Base-by-base conservation (phyloP, 495 filamentous ascomycete genomes). In the Xylaria venustula region DNA sequence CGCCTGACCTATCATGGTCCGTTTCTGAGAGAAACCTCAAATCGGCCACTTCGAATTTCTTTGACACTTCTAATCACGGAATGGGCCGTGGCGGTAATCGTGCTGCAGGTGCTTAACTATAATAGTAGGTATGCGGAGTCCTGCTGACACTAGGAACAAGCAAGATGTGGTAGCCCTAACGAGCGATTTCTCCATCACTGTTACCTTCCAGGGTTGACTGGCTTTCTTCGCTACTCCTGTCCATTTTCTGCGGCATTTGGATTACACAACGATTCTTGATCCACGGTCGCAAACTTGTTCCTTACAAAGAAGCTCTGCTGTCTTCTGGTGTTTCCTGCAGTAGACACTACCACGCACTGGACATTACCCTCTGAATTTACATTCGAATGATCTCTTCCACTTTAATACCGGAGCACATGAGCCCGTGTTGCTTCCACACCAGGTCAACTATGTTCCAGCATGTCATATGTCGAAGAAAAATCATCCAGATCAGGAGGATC, bases 401-500 rank as follows among this genome's bases (percentile, higher is more conserved):
- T 28, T 28, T 28, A 48, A 19, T 48, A 48, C 45, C 23, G 23
- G 45, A 28, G 26, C 20, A 48, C 45, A 48, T 48, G 45, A 48
- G 45, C 45, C 45, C 45, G 45, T 48, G 45, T 48, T 48, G 45
- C 45, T 48, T 48, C 45, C 45, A 48, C 23, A 48, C 45, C 11
- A 48, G 45, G 45, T 48, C 45, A 48, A 48, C 45, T 48, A 19
- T 48, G 45, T 48, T 48, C 45, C 11, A 48, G 45, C 45, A 48
- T 48, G 45, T 48, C 45, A 48, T 48, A 48, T 22, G 23, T 48
- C 45, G 45, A 48, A 48, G 45, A 37, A 52, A 52, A 52, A 37
- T 52, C 49, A 52, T 52, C 49, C 49, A 52, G 49, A 52, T 52
- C 30, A 52, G 49, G 49, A 34, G 26, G 49, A 52, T 23, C 49